A percentile compares a stretch with the other conserved stretches of the same genome.
Conservation (phyloP, 306 rosid species). For the Medicago ruthenica region DNA sequence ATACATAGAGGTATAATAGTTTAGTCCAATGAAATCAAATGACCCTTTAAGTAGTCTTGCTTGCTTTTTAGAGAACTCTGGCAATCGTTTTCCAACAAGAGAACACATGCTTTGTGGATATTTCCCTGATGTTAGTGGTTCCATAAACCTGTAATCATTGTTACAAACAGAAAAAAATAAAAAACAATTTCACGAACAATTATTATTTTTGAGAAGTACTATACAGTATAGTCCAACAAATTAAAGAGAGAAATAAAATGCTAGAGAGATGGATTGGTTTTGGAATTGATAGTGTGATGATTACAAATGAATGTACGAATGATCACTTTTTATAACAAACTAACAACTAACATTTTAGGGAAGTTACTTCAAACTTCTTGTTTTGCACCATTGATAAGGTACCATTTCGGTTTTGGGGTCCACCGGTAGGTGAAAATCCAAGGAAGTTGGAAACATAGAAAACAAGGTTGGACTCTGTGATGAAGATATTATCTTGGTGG, state of each 20-base stretch:
- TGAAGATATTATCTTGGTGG: neutral
- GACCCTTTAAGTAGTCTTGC: constrained; percentile 51
- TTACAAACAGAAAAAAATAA: neutral
- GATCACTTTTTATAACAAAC: too few species aligned
- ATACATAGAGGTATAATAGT: constrained; percentile 63
- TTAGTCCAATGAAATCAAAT: constrained; percentile 68
- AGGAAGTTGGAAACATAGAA: neutral
- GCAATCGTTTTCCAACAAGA: constrained; percentile 56
- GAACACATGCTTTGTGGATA: constrained; percentile 66
- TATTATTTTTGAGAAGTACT: neutral
- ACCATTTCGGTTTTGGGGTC: neutral
- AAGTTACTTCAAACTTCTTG: neutral
- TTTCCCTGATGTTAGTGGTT: constrained; percentile 56
- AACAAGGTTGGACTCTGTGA: neutral
- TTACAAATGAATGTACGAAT: too few species aligned
- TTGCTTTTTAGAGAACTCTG: constrained; percentile 48
- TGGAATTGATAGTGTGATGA: too few species aligned
- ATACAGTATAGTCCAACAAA: too few species aligned
- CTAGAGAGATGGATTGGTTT: too few species aligned
- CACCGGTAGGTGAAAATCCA: neutral
- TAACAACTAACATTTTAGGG: neutral
- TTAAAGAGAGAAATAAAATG: too few species aligned
- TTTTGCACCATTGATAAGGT: neutral
- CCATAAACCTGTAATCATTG: constrained; percentile 51
- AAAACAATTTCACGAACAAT: neutral